Evolutionary conservation across 75 land plant species (phyloP).

Genomic region (Adiantum capillusveneris): DNA sequence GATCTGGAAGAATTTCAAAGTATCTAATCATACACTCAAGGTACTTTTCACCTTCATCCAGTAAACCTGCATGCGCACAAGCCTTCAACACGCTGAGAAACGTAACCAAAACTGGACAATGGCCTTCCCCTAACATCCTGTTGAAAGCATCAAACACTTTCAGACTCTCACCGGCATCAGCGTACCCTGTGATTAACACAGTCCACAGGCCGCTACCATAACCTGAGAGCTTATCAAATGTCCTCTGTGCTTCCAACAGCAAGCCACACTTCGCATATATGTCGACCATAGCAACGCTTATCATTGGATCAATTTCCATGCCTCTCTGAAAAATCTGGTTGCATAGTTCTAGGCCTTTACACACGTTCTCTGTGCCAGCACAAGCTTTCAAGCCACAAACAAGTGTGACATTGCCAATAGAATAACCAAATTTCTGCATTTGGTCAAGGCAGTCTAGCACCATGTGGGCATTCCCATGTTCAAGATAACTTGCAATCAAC

Average conservation of each 20-base stretch:
- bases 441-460: too few species aligned
- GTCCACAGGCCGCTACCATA: background rate
- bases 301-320: too few species aligned
- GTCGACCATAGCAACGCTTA: background rate
- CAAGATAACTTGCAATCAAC: too few species aligned
- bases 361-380: too few species aligned
- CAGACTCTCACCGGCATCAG: background rate
- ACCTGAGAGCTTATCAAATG: background rate
- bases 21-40: conserved; percentile 31
- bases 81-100: conserved; percentile 45
- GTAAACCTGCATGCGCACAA: conserved; percentile 47
- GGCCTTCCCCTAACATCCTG: conserved; percentile 8
- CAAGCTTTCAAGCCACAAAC: too few species aligned
- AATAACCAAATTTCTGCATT: too few species aligned
- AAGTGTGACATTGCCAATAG: too few species aligned
- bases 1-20: conserved; percentile 37
- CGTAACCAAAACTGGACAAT: conserved; percentile 11
- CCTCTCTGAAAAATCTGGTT: too few species aligned
- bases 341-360: too few species aligned
- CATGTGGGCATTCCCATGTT: too few species aligned
- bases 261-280: conserved; percentile 5
- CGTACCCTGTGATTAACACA: background rate
- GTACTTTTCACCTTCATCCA: conserved; percentile 37
- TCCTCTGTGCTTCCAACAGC: background rate
- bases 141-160: background rate